These are phyloP conservation scores for Sclerotinia trifoliorum DNA, from an alignment of 2,329 filamentous ascomycete genomes.

Conservation along the genomic window DNA sequence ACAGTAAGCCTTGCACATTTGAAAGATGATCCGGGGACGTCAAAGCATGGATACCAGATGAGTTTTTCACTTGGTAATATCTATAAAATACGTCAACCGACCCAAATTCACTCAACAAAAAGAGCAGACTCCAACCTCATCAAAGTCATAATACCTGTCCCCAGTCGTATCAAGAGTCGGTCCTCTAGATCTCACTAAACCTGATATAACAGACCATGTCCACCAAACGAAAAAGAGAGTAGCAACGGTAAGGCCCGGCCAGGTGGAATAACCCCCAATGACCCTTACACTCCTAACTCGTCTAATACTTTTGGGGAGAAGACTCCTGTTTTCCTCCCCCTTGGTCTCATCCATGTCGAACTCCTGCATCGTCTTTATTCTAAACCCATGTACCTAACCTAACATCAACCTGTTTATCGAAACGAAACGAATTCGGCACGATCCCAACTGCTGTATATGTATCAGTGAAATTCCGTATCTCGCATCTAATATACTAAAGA, in stretches of 20 bases:
- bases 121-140: background rate
- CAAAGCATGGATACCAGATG: slow-evolving; percentile 46
- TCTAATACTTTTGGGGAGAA: slow-evolving; percentile 14
- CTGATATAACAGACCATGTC: slow-evolving; percentile 18
- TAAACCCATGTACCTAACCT: background rate
- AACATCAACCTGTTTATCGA: background rate
- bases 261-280: background rate
- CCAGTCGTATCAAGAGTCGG: background rate
- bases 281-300: background rate
- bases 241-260: slow-evolving; percentile 19
- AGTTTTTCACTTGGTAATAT: slow-evolving; percentile 48
- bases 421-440: background rate
- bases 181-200: background rate
- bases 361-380: slow-evolving; percentile 9
- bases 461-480: background rate
- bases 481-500: background rate
- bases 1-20: slow-evolving; percentile 48
- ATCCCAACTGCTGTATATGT: too few species aligned
- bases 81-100: slow-evolving; percentile 31
- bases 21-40: slow-evolving; percentile 27
- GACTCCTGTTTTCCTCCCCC: slow-evolving; percentile 19
- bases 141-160: slow-evolving; percentile 13
- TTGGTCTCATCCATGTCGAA: slow-evolving; percentile 19
- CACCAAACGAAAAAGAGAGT: slow-evolving; percentile 22
- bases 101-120: background rate